Base-by-base conservation (phyloP, 768 basidiomycete species). In the Coprinopsis strossmayeri region DNA sequence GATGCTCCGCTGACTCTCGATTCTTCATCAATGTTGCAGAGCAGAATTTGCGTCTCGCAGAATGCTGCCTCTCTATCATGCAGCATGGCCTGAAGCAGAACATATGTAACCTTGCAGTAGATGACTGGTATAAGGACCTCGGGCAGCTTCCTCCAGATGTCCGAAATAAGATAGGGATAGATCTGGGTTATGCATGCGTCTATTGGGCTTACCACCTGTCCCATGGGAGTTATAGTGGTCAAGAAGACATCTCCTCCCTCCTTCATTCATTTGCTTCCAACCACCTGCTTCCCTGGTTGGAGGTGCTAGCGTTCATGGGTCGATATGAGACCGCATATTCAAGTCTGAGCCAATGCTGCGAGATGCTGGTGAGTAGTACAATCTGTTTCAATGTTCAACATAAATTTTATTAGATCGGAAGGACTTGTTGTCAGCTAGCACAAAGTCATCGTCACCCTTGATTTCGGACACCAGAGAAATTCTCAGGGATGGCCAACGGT, bases 121-220 rank as follows among this genome's bases (percentile, higher is more conserved):
- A 4, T 3, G 27, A 32, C 10, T 46, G 45, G 45, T 20, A 32
- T 21, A 34, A 46, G n/a, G 30, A 34, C 10, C 21, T 46, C 24
- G 23, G 7, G 10, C 17, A 46, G 9, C 11, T 32, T 20, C 45
- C 13, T 7, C 28, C 27, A 27, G 12, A 15, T 34, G 32, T 23
- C 5, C 15, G 10, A 17, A 18, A 34, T 20, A 4, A 17, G 10
- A 46, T 46, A 18, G 5, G 15, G 15, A 15, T 10, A 5, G 27
- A 46, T 17, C 7, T 46, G 27, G 45, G 2, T 10, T 46, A 46
- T 34, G 45, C 45, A 10, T 46, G 45, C 21, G 25, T 12, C 9
- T 25, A 5, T 27, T 46, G 45, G 45, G 45, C 32, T 9, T 30
- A 10, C n/a, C 45, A 46, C 32, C 21, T 46, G 12, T n/a, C n/a